These are phyloP conservation scores for Moesziomyces parantarcticus DNA, from an alignment of 1,284 basidiomycete species.

Conservation along the genomic window DNA sequence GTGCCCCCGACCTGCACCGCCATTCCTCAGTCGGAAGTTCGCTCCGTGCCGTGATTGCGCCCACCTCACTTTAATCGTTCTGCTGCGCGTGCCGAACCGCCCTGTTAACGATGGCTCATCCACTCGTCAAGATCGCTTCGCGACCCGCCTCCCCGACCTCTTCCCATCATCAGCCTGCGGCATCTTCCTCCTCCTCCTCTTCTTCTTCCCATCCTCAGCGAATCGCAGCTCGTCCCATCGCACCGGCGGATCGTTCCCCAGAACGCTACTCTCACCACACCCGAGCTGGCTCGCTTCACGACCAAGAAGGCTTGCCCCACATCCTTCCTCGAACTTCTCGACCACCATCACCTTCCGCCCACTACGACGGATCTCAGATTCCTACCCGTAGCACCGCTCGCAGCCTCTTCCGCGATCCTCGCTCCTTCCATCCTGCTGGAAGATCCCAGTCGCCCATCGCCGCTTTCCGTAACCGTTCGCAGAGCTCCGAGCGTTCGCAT, in stretches of 20 bases:
- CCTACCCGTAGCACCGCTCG: conserved; percentile 40
- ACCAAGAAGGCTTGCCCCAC: conserved; percentile 19
- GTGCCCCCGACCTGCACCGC: neutral
- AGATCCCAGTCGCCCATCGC: conserved; percentile 46
- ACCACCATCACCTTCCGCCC: conserved; percentile 28
- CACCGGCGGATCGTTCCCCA: conserved; percentile 37
- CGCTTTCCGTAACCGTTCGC: conserved; percentile 39
- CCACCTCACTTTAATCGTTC: neutral
- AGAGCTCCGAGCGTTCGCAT: conserved; percentile 41
- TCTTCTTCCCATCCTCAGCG: conserved; percentile 27
- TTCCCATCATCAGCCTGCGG: conserved; percentile 18
- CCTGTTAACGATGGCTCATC: conserved; percentile 20
- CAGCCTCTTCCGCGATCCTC: conserved; percentile 46
- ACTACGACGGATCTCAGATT: conserved; percentile 18
- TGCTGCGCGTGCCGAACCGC: conserved; percentile 1
- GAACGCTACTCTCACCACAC: conserved; percentile 32
- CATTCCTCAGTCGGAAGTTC: neutral
- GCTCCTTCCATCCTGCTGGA: conserved; percentile 37
- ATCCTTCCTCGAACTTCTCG: conserved; percentile 30
- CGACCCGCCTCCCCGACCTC: conserved; percentile 33
- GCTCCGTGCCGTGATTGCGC: conserved; percentile 1
- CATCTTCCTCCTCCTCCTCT: conserved; percentile 10
- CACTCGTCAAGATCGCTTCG: conserved; percentile 43
- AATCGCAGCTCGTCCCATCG: conserved; percentile 37
- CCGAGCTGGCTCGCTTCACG: conserved; percentile 29